A percentile compares a stretch with the other conserved stretches of the same genome.
phyloP scores from a whole-genome alignment of 805 yeast species.

The Candida piceae region DNA sequence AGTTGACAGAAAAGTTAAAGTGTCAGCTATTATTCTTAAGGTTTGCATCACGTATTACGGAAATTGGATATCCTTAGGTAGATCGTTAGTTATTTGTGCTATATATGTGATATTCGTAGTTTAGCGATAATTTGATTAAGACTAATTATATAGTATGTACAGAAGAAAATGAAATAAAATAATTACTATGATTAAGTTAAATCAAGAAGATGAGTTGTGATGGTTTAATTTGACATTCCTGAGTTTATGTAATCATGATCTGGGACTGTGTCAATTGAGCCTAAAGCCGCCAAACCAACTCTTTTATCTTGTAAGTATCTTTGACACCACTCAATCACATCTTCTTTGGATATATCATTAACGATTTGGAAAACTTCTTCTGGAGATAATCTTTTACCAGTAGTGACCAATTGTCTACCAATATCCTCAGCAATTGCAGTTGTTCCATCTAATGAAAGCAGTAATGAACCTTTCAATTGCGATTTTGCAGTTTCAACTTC shows the following conservation, averaged over 20 bases:
- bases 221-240: conserved; percentile 24
- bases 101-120: too few species aligned
- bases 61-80: not conserved
- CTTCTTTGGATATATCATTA: conserved; percentile 70
- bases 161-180: too few species aligned
- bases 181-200: too few species aligned
- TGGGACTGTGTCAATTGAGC: conserved; percentile 71
- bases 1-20: not conserved
- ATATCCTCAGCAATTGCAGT: conserved; percentile 97
- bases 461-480: conserved; percentile 86
- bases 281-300: conserved; percentile 86
- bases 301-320: conserved; percentile 74
- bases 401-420: conserved; percentile 94
- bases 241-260: conserved; percentile 51
- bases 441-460: conserved; percentile 87
- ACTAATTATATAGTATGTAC: too few species aligned
- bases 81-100: too few species aligned
- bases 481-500: conserved; percentile 95
- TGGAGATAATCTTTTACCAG: conserved; percentile 74
- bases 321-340: conserved; percentile 85
- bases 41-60: not conserved
- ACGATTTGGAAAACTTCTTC: conserved; percentile 72
- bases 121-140: too few species aligned
- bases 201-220: too few species aligned
- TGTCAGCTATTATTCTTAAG: not conserved